Evolutionary conservation across 1,284 basidiomycete species (phyloP).

Genomic region (Fistulina hepatica): DNA sequence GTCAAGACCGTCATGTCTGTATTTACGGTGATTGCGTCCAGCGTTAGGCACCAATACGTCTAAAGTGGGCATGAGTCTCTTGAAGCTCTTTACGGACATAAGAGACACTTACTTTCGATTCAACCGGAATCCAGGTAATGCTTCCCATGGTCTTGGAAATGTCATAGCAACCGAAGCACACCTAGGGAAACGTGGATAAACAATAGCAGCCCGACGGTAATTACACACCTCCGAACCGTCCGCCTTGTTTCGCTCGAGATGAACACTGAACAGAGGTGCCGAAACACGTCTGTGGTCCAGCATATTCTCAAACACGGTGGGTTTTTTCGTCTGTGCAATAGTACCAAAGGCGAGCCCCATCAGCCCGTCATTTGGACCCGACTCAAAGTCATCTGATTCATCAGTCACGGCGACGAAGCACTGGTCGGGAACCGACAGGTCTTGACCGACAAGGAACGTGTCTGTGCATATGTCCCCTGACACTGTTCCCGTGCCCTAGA

Average conservation of each 20-base stretch:
- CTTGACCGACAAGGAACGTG: slow-evolving; percentile 32
- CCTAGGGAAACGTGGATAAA: slow-evolving; percentile 21
- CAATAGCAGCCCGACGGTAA: background rate
- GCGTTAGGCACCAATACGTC: slow-evolving; percentile 46
- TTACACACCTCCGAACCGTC: slow-evolving; percentile 39
- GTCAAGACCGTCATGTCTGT: slow-evolving; percentile 13
- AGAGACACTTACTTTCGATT: slow-evolving; percentile 29
- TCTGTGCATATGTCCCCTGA: slow-evolving; percentile 37
- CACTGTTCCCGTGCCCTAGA: slow-evolving; percentile 39
- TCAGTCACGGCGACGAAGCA: slow-evolving; percentile 35
- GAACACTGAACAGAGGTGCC: slow-evolving; percentile 44
- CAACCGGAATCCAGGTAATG: slow-evolving; percentile 42
- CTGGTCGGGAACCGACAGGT: slow-evolving; percentile 34
- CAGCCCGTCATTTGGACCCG: slow-evolving; percentile 40
- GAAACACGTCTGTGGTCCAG: slow-evolving; percentile 32
- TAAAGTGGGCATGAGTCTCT: slow-evolving; percentile 13
- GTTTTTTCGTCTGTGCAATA: slow-evolving; percentile 33
- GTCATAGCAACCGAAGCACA: slow-evolving; percentile 53
- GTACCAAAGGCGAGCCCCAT: slow-evolving; percentile 48
- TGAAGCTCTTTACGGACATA: background rate
- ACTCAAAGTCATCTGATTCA: slow-evolving; percentile 33
- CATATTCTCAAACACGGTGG: slow-evolving; percentile 56
- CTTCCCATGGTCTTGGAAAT: slow-evolving; percentile 34
- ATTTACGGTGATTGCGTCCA: slow-evolving; percentile 33
- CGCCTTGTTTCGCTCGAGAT: slow-evolving; percentile 35